Conservation (phyloP, 441 rosid species). For the Erodium trifolium region DNA sequence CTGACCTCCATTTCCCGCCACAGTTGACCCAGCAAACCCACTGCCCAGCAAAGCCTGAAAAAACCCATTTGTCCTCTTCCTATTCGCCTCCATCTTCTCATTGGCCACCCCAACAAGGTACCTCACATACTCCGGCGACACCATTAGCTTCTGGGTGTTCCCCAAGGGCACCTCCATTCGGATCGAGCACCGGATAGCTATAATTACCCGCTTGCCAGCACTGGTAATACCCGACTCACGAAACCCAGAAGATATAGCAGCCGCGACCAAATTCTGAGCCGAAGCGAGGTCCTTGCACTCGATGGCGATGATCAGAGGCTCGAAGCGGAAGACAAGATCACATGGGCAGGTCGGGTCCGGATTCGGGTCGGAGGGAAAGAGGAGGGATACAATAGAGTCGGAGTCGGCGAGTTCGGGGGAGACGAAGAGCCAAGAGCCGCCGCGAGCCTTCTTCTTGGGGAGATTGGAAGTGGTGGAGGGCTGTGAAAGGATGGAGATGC, state of each 20-base stretch:
- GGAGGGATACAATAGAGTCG: conserved; percentile 38
- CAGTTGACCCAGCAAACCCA: conserved; percentile 23
- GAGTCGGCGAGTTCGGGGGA: conserved; percentile 61
- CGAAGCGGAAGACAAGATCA: conserved; percentile 72
- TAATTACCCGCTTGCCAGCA: conserved; percentile 64
- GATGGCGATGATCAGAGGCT: conserved; percentile 76
- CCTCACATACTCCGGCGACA: conserved; percentile 54
- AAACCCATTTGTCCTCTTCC: conserved; percentile 60
- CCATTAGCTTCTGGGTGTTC: conserved; percentile 39
- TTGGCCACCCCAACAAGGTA: conserved; percentile 65
- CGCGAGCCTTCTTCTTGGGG: conserved; percentile 59
- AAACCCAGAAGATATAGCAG: conserved; percentile 65
- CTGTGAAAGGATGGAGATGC: conserved; percentile 73
- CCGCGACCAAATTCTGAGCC: conserved; percentile 57
- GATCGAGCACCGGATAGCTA: conserved; percentile 77
- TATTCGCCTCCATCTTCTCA: conserved; percentile 81
- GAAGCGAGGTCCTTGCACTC: conserved; percentile 62
- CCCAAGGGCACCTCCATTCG: conserved; percentile 88
- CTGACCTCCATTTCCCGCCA: conserved; percentile 11
- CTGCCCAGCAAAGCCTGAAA: conserved; percentile 31
- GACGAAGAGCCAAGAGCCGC: conserved; percentile 79
- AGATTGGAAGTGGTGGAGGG: conserved; percentile 27
- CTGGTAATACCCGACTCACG: conserved; percentile 82
- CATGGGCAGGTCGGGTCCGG: conserved; percentile 1
- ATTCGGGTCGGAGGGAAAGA: conserved; percentile 33